These are phyloP conservation scores for Stevia rebaudiana DNA, from an alignment of 140 eudicot species.

Conservation along the genomic window DNA sequence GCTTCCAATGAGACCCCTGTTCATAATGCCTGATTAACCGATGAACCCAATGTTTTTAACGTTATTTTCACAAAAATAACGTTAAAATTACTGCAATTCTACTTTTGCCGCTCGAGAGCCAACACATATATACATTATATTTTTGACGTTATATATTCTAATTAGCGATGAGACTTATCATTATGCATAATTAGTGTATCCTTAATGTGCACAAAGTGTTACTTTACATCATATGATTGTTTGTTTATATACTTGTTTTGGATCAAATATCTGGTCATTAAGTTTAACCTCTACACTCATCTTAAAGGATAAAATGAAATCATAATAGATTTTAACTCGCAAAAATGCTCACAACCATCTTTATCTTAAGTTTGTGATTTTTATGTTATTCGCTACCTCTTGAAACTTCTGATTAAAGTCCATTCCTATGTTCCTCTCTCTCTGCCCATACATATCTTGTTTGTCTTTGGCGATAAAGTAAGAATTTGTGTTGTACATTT, in stretches of 20 bases:
- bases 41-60: too few relatives aligned
- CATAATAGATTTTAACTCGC: too few relatives aligned
- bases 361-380: too few relatives aligned
- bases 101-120: too few relatives aligned
- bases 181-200: not conserved
- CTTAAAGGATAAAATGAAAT: not conserved
- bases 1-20: too few relatives aligned
- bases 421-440: not conserved
- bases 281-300: not conserved
- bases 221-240: not conserved
- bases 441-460: constrained; percentile 20
- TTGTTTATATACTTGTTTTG: not conserved
- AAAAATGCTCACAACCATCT: too few relatives aligned
- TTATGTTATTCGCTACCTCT: not conserved
- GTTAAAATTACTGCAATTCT: too few relatives aligned
- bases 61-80: too few relatives aligned
- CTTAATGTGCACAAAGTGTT: not conserved
- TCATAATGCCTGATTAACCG: too few relatives aligned
- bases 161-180: not conserved
- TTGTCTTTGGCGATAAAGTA: constrained; percentile 26
- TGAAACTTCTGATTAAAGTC: too few relatives aligned
- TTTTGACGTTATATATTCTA: not conserved
- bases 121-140: too few relatives aligned
- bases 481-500: constrained; percentile 15
- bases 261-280: not conserved